phyloP scores from a whole-genome alignment of 768 basidiomycete genomes.

The Pilatotrama ljubarskyi region DNA sequence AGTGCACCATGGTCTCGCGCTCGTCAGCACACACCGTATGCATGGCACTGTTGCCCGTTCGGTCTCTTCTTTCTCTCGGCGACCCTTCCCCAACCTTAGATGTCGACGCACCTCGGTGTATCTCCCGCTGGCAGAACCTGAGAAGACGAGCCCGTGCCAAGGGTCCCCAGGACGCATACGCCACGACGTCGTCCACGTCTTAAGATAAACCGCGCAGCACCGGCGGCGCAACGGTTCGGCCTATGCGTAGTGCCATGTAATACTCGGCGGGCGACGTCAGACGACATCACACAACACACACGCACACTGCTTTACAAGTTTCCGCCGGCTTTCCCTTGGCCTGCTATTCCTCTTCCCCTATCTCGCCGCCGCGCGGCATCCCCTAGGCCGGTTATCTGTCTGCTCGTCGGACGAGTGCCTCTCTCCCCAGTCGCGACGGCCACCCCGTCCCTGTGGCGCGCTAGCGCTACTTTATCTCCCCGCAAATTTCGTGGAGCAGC shows the following conservation, averaged over 20 bases:
- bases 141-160: background rate
- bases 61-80: background rate
- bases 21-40: too few relatives aligned
- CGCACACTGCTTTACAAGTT: too few relatives aligned
- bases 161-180: background rate
- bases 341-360: background rate
- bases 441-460: conserved; percentile 6
- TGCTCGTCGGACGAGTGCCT: background rate
- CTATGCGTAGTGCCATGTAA: too few relatives aligned
- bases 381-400: background rate
- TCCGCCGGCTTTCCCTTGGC: background rate
- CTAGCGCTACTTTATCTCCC: background rate
- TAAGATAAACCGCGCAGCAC: too few relatives aligned
- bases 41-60: background rate
- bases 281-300: too few relatives aligned
- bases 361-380: background rate
- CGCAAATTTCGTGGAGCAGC: background rate
- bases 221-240: background rate
- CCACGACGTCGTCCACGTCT: too few relatives aligned
- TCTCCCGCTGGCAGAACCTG: background rate
- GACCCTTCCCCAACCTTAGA: background rate
- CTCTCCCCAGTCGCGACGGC: background rate
- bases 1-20: background rate
- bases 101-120: conserved; percentile 34
- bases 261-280: background rate